Evolutionary conservation across 2,329 filamentous ascomycete species (phyloP), one percentile per base, ranked within the genome.

Genomic region (Colletotrichum gigasporum): DNA sequence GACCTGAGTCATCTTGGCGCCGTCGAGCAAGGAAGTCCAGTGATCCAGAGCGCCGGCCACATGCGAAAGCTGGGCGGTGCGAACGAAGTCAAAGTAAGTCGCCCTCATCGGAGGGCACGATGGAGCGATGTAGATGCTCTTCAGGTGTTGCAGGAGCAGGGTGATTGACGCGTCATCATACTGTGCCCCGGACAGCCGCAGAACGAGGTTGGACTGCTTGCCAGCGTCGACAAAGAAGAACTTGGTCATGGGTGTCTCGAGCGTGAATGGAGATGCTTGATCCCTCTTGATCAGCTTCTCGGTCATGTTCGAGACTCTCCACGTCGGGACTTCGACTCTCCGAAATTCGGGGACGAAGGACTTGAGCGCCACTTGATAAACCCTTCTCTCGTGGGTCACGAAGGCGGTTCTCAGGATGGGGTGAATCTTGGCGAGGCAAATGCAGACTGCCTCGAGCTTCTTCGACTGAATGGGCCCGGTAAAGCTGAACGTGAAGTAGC

Each of bases 361-460:
- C 48, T 78, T 78, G 34, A 84, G 71, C 32, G 82, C 78, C 0
- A 82, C 81, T 69, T 86, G 84, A 67, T 82, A 85, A 0, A 85
- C 74, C 2, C 75, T 76, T 6, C 82, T 77, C 10, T 79, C 77
- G 47, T 84, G 78, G 0, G 78, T 72, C 2, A 83, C 76, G 57
- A 88, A 88, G 0, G 82, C 80, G 0, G 87, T 87, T 20, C 85
- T 82, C 7, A 89, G 76, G 26, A 85, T 83, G 0, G 83, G 80
- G 41, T 86, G 84, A 34, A 82, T 75, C 32, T 73, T 72, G 0
- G 75, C 74, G 8, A 86, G 74, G 11, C 77, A 76, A 20, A 76
- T 74, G 67, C 83, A 85, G 0, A 83, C 82, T 1, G 77, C 75
- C 62, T 85, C 79, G 1, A 86, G 77, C 63, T 78, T 80, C 41